Conservation (phyloP, 164 flowering plant species). For the Brasenia schreberi region DNA sequence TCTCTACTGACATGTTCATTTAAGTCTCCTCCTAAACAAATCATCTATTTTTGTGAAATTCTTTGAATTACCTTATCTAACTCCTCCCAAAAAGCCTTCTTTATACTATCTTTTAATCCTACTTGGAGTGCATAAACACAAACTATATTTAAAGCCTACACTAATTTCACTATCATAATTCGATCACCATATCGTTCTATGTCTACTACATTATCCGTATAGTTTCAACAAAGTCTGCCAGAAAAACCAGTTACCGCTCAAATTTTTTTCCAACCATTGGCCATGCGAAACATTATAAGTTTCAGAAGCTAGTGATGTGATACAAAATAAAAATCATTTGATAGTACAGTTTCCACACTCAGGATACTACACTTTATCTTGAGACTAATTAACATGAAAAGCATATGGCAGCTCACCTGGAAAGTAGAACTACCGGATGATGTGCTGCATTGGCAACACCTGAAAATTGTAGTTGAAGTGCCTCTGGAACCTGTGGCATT, state of each 20-base stretch:
- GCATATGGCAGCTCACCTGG: slow-evolving; percentile 26
- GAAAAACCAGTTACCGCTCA: background rate
- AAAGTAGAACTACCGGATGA: slow-evolving; percentile 72
- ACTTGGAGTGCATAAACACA: no score
- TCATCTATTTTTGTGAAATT: no score
- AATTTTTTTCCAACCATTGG: background rate
- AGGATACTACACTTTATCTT: background rate
- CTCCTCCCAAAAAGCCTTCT: no score
- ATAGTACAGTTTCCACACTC: background rate
- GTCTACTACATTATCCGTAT: no score
- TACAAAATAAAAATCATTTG: background rate
- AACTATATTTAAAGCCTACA: no score
- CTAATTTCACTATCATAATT: no score
- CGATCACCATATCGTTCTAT: no score
- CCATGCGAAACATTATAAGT: background rate
- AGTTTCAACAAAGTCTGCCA: no score
- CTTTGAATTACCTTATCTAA: no score
- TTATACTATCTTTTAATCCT: no score
- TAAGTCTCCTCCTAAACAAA: no score
- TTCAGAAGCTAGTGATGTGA: background rate
- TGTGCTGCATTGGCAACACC: slow-evolving; percentile 34
- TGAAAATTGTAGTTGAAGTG: slow-evolving; percentile 37
- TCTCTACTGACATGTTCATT: no score
- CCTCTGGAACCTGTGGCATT: slow-evolving; percentile 56
- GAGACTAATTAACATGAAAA: background rate